Evolutionary conservation across 768 basidiomycete species (phyloP).

Genomic region (Xerocomellus intermedius): DNA sequence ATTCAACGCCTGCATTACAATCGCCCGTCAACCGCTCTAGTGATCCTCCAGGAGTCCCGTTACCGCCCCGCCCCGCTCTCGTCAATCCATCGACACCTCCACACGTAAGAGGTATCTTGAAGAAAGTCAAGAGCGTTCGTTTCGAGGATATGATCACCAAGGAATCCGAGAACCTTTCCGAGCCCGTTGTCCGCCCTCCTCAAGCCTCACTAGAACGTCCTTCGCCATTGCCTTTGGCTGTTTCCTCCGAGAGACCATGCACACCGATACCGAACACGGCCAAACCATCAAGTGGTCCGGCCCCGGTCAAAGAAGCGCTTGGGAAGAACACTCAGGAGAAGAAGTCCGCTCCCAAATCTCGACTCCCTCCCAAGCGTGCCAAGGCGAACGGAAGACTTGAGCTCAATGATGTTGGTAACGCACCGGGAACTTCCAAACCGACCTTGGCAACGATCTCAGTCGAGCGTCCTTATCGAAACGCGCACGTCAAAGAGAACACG

Average conservation of each 20-base stretch:
- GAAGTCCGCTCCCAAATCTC: constrained; percentile 12
- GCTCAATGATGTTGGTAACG: not conserved
- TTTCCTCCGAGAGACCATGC: constrained; percentile 7
- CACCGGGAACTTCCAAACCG: constrained; percentile 5
- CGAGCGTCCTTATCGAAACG: constrained; percentile 18
- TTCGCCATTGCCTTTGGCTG: constrained; percentile 5
- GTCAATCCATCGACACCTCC: constrained; percentile 28
- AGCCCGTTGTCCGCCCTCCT: not conserved
- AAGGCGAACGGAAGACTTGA: constrained; percentile 11
- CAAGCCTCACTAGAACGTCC: constrained; percentile 2
- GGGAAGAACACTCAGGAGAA: constrained; percentile 8
- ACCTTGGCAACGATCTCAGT: not conserved
- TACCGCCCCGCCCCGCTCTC: constrained; percentile 24
- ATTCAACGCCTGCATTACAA: not conserved
- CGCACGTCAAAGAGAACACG: constrained; percentile 17
- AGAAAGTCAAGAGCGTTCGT: constrained; percentile 40
- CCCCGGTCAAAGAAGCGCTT: not conserved
- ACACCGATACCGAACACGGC: constrained; percentile 8
- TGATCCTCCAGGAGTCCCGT: constrained; percentile 20
- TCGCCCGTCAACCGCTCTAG: constrained; percentile 6
- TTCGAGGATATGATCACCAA: constrained; percentile 28
- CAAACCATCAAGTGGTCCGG: not conserved
- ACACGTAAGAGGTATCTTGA: constrained; percentile 37
- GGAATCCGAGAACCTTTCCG: not conserved
- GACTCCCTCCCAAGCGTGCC: constrained; percentile 12